Percentiles rank a stretch among this genome's conserved stretches.
phyloP scores from a whole-genome alignment of 805 yeast genomes.

The Pichia heedii region DNA sequence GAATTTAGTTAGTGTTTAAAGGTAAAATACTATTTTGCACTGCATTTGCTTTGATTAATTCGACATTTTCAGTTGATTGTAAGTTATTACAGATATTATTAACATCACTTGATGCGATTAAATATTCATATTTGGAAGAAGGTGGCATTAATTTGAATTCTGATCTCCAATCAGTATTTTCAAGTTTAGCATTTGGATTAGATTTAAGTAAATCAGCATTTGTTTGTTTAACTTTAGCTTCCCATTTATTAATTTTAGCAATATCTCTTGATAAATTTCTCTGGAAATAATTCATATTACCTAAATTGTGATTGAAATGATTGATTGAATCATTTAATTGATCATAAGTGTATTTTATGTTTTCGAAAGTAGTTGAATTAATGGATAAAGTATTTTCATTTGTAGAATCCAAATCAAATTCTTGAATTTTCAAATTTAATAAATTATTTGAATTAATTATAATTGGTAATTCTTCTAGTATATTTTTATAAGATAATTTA shows the following conservation, averaged over 20 bases:
- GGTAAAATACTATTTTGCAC: conserved; percentile 9
- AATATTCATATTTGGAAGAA: conserved; percentile 66
- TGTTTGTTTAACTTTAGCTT: conserved; percentile 57
- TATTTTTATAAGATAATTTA: conserved; percentile 53
- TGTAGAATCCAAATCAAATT: conserved; percentile 12
- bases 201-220: conserved; percentile 49
- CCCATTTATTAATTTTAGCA: conserved; percentile 66
- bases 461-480: conserved; percentile 66
- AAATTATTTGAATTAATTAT: conserved; percentile 60
- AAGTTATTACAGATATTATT: conserved; percentile 63
- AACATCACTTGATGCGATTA: conserved; percentile 59
- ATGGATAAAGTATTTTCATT: conserved; percentile 25
- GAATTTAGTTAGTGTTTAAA: too few species aligned
- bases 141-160: conserved; percentile 61
- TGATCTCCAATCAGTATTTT: conserved; percentile 50
- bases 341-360: conserved; percentile 42
- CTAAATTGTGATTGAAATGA: conserved; percentile 68
- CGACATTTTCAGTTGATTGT: conserved; percentile 61
- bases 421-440: conserved; percentile 31
- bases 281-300: conserved; percentile 74
- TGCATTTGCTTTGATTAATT: conserved; percentile 53
- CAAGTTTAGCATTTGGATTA: conserved; percentile 42
- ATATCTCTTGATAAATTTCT: conserved; percentile 65
- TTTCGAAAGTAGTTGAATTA: conserved; percentile 33
- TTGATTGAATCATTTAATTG: conserved; percentile 61